phyloP scores from a whole-genome alignment of 768 basidiomycete species.

The Calocybe gangraenosa region DNA sequence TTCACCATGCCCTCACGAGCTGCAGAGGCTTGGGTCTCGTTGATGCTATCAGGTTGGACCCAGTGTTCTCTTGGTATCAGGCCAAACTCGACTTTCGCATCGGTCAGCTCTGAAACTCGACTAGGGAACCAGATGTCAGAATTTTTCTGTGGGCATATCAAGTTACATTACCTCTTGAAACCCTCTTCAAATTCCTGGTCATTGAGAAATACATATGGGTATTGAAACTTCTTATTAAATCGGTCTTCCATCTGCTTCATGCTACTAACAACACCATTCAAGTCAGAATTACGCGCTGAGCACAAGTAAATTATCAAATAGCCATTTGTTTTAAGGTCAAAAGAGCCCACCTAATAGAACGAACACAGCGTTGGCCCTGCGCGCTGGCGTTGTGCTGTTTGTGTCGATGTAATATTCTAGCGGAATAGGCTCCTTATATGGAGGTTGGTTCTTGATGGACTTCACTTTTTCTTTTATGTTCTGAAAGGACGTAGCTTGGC shows the following conservation, averaged over 20 bases:
- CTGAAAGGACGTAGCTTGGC: constrained; percentile 51
- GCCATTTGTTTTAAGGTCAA: background rate
- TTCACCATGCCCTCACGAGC: constrained; percentile 69
- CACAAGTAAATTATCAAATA: background rate
- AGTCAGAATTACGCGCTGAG: constrained; percentile 55
- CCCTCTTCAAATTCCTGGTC: constrained; percentile 68
- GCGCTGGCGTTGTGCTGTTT: constrained; percentile 33
- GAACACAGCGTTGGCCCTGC: constrained; percentile 79
- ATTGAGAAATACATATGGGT: constrained; percentile 87
- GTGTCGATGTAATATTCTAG: constrained; percentile 50
- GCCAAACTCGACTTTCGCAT: constrained; percentile 65
- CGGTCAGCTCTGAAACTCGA: constrained; percentile 55
- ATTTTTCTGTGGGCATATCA: constrained; percentile 1
- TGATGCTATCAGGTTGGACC: constrained; percentile 78
- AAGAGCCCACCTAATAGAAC: constrained; percentile 59
- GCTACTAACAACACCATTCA: constrained; percentile 56
- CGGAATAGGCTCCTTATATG: constrained; percentile 55
- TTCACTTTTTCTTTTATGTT: constrained; percentile 33
- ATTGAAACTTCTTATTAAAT: constrained; percentile 84
- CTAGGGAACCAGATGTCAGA: constrained; percentile 24
- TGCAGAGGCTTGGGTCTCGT: constrained; percentile 64
- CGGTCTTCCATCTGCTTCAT: constrained; percentile 81
- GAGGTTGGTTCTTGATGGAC: constrained; percentile 29
- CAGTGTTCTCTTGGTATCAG: constrained; percentile 77
- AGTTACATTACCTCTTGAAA: constrained; percentile 54